Evolutionary conservation across 495 filamentous ascomycete species (phyloP).

Genomic region (Neurospora sp.): DNA sequence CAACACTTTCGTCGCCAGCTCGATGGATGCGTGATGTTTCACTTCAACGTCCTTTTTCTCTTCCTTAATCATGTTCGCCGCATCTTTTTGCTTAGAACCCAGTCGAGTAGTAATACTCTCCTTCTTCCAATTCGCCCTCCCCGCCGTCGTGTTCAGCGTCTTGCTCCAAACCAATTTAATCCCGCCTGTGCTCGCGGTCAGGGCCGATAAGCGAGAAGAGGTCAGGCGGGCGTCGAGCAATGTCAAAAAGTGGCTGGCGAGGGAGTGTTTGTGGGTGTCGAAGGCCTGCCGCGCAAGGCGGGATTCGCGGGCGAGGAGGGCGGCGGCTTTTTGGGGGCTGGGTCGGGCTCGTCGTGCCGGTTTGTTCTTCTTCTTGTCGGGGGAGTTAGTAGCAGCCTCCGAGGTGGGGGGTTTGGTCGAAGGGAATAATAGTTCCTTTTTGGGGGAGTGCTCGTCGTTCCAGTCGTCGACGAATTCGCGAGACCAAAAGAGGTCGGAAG

Average conservation of each 20-base stretch:
- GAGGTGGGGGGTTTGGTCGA: conserved; percentile 11
- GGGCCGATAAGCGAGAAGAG: conserved; percentile 45
- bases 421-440: conserved; percentile 38
- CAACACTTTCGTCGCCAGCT: conserved; percentile 81
- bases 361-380: conserved; percentile 44
- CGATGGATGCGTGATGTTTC: conserved; percentile 67
- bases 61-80: background rate
- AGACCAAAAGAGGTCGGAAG: conserved; percentile 72
- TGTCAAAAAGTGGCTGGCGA: conserved; percentile 59
- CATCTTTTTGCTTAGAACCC: background rate
- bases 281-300: conserved; percentile 48
- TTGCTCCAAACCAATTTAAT: conserved; percentile 75
- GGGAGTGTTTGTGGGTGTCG: conserved; percentile 48
- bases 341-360: background rate
- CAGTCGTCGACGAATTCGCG: conserved; percentile 65
- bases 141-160: conserved; percentile 77
- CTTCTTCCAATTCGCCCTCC: conserved; percentile 71
- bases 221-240: conserved; percentile 65
- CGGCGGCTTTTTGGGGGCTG: conserved; percentile 13
- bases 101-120: conserved; percentile 36
- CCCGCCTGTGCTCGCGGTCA: conserved; percentile 61
- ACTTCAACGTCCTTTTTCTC: background rate
- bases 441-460: conserved; percentile 70
- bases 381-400: conserved; percentile 30
- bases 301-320: conserved; percentile 15